Evolutionary conservation across 306 rosid genomes (phyloP).

Genomic region (Castanea mollissima): DNA sequence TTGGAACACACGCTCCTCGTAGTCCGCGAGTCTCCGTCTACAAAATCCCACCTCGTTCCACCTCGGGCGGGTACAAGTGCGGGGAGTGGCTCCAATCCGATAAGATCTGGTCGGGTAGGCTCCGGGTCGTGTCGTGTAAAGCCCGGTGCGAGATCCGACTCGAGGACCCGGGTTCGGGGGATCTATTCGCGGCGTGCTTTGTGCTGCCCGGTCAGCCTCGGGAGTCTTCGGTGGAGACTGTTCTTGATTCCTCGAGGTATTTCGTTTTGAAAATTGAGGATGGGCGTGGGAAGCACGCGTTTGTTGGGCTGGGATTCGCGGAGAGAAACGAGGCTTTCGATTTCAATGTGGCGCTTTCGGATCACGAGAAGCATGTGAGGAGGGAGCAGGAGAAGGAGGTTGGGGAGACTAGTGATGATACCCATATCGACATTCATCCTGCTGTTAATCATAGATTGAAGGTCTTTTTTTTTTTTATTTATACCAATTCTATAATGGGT

Average conservation of each 20-base stretch:
- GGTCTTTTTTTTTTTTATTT: conserved; percentile 29
- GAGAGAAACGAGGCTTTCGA: conserved; percentile 98
- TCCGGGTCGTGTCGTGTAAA: conserved; percentile 82
- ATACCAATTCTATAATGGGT: background rate
- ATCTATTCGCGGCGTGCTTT: conserved; percentile 94
- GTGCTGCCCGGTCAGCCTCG: conserved; percentile 78
- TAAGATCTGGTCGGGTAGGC: conserved; percentile 96
- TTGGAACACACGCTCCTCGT: conserved; percentile 96
- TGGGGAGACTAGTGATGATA: conserved; percentile 51
- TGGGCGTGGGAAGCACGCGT: conserved; percentile 90
- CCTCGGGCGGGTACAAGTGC: conserved; percentile 96
- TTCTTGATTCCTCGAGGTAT: conserved; percentile 92
- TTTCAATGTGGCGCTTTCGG: conserved; percentile 95
- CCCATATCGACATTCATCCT: conserved; percentile 87
- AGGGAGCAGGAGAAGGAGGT: conserved; percentile 78
- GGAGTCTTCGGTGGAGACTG: conserved; percentile 81
- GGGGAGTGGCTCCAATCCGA: conserved; percentile 99
- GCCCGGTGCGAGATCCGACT: conserved; percentile 98
- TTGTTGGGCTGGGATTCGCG: conserved; percentile 81
- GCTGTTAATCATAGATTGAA: conserved; percentile 92
- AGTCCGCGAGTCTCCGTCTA: conserved; percentile 90
- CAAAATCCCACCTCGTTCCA: conserved; percentile 90
- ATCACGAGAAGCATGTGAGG: conserved; percentile 86
- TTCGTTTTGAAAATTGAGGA: conserved; percentile 98
- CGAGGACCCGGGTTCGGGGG: conserved; percentile 87